Base-by-base conservation (phyloP, 805 yeast genomes). In the Candida quercuum region DNA sequence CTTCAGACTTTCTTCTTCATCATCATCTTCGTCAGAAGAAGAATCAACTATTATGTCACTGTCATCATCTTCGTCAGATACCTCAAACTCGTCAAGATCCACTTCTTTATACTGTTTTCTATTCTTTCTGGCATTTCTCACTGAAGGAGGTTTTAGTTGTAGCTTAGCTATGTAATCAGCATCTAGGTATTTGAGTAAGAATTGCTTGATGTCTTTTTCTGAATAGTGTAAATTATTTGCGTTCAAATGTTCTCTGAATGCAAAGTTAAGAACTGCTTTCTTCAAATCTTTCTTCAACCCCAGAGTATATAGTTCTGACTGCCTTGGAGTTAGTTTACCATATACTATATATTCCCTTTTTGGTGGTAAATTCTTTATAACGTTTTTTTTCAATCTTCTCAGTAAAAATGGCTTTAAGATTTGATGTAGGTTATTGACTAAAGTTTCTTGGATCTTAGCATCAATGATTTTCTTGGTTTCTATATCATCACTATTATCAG, bases 271-370 rank as follows among this genome's bases (percentile, higher is more conserved):
- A 10, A 81, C 59, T 1, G 72, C 62, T 0, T 60, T 52, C 37
- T 65, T 71, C 28, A 82, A 57, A 1, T 63, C 56, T 9, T 67
- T 65, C 21, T 66, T 47, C 29, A 82, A 57, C 0, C 79, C 76
- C 29, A 57, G 54, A 33, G 67, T 60, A 54, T 87, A 86, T 13
- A 88, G 62, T n/a, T 67, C 64, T 22, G 69, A 71, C 60, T 91
- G 99, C 28, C 67, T 51, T 0, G 66, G 57, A 0, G 91, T 73
- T 40, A 91, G 58, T 3, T 81, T 75, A 6, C 86, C 75, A 57
- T 85, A 87, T 2, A 91, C 67, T 30, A 86, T 73, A 52, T 87
- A 91, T 59, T 91, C 99, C 43, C 93, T 78, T 59, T 93, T 93
- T 1, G 91, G 84, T 1, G 97, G 98, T 38, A 93, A 64, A 28